These are phyloP conservation scores for Endoconidiophora polonica DNA, from an alignment of 2,329 filamentous ascomycete species.

Conservation along the genomic window DNA sequence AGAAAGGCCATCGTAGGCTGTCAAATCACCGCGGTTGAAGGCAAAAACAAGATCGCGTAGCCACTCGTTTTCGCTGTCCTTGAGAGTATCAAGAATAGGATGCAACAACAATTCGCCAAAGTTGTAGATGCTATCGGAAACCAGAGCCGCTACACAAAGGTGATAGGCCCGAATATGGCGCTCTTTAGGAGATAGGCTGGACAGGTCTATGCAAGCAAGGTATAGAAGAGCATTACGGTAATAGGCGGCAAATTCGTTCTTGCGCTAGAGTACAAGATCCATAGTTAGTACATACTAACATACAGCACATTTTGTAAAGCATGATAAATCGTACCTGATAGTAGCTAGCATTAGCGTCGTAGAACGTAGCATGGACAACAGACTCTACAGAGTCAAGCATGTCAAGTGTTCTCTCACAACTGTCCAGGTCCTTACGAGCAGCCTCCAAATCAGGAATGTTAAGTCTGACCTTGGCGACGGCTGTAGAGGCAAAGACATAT, in stretches of 20 bases:
- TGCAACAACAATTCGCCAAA: slow-evolving; percentile 97
- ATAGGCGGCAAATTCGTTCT: slow-evolving; percentile 87
- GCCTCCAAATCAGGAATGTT: slow-evolving; percentile 64
- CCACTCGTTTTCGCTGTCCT: slow-evolving; percentile 59
- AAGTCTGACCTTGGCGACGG: slow-evolving; percentile 75
- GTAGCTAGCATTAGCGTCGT: slow-evolving; percentile 86
- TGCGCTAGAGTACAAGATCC: slow-evolving; percentile 26
- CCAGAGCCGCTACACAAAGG: slow-evolving; percentile 77
- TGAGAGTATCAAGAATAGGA: slow-evolving; percentile 76
- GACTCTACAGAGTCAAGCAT: slow-evolving; percentile 89
- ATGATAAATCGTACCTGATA: slow-evolving; percentile 45
- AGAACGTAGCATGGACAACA: slow-evolving; percentile 89
- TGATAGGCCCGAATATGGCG: slow-evolving; percentile 77
- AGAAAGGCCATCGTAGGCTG: slow-evolving; percentile 68
- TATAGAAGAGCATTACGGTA: slow-evolving; percentile 97
- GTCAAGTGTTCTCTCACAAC: slow-evolving; percentile 75
- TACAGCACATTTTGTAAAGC: not conserved
- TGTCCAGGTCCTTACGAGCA: slow-evolving; percentile 71
- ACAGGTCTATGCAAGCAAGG: slow-evolving; percentile 83
- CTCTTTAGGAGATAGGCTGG: slow-evolving; percentile 55
- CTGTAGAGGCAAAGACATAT: slow-evolving; percentile 82
- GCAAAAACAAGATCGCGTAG: slow-evolving; percentile 90
- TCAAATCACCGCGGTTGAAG: slow-evolving; percentile 89
- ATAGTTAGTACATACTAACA: not conserved
- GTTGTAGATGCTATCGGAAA: slow-evolving; percentile 95